Evolutionary conservation across 805 yeast species (phyloP).

Genomic region (Myxozyma vanderwaltii): DNA sequence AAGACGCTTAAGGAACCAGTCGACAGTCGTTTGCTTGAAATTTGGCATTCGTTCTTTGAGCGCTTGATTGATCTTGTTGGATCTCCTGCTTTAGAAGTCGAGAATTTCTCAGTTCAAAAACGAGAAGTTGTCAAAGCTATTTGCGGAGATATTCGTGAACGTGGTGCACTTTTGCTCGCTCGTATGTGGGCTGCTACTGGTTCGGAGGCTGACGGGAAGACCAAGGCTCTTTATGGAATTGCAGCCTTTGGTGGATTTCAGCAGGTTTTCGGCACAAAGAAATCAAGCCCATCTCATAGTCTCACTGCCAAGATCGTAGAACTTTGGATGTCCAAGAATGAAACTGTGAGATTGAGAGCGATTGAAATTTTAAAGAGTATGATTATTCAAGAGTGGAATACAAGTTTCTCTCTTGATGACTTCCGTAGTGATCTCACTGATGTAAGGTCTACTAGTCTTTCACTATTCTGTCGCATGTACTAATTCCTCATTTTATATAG

Average conservation of each 20-base stretch:
- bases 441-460: conserved; percentile 7
- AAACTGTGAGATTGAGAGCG: conserved; percentile 61
- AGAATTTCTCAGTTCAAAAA: conserved; percentile 71
- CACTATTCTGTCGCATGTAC: not conserved
- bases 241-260: conserved; percentile 71
- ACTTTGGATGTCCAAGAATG: conserved; percentile 67
- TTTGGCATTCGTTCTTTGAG: conserved; percentile 38
- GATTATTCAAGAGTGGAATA: conserved; percentile 64
- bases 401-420: conserved; percentile 41
- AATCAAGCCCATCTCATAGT: conserved; percentile 3
- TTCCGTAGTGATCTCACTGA: conserved; percentile 23
- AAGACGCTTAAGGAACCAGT: not conserved
- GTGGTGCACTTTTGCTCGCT: conserved; percentile 57
- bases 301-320: conserved; percentile 61
- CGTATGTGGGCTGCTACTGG: conserved; percentile 77
- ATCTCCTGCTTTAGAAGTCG: conserved; percentile 68
- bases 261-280: conserved; percentile 50
- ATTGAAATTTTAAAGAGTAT: conserved; percentile 71
- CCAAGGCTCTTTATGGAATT: conserved; percentile 59
- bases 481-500: conserved; percentile 40
- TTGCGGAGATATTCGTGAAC: conserved; percentile 62
- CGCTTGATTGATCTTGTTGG: conserved; percentile 57
- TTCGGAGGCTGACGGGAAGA: conserved; percentile 59
- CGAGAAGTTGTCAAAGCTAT: conserved; percentile 67
- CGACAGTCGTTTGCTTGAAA: not conserved